phyloP scores from a whole-genome alignment of 148 eudicot species.

The Arbutus unedo region DNA sequence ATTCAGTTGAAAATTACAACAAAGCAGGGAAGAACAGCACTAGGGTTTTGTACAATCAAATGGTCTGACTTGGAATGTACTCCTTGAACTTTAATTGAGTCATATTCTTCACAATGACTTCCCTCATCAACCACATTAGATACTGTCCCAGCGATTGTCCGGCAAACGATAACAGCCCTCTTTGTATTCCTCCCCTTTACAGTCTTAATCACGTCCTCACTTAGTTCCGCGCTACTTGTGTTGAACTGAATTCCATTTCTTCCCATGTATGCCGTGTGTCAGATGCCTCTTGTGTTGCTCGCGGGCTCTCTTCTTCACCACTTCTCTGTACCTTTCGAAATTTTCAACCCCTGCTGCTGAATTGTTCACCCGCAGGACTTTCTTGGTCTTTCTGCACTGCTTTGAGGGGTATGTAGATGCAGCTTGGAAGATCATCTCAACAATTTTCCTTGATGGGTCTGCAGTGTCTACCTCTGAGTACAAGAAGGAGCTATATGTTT shows the following conservation, averaged over 20 bases:
- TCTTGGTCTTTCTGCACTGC: conserved; percentile 20
- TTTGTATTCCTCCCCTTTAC: conserved; percentile 4
- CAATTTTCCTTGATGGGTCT: conserved; percentile 37
- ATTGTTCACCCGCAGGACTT: conserved; percentile 21
- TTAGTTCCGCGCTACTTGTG: conserved; percentile 19
- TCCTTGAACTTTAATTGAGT: conserved; percentile 13
- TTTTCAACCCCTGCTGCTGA: conserved; percentile 12
- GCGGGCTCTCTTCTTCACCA: conserved; percentile 36
- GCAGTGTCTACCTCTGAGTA: conserved; percentile 25
- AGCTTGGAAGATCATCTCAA: conserved; percentile 31
- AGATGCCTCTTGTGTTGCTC: conserved; percentile 24
- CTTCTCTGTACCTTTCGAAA: conserved; percentile 32
- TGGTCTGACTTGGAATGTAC: neutral
- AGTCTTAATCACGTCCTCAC: neutral
- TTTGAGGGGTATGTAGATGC: conserved; percentile 20
- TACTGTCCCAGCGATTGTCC: conserved; percentile 16
- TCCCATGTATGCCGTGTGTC: conserved; percentile 11
- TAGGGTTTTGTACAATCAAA: conserved; percentile 23
- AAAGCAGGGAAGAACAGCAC: conserved; percentile 25
- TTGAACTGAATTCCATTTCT: conserved; percentile 16
- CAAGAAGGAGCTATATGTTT: neutral
- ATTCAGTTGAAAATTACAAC: conserved; percentile 15
- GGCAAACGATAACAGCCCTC: conserved; percentile 20
- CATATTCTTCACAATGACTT: conserved; percentile 6
- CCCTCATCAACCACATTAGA: neutral